Conservation (phyloP, 2,329 filamentous ascomycete species). For the Fusarium tuaranense region DNA sequence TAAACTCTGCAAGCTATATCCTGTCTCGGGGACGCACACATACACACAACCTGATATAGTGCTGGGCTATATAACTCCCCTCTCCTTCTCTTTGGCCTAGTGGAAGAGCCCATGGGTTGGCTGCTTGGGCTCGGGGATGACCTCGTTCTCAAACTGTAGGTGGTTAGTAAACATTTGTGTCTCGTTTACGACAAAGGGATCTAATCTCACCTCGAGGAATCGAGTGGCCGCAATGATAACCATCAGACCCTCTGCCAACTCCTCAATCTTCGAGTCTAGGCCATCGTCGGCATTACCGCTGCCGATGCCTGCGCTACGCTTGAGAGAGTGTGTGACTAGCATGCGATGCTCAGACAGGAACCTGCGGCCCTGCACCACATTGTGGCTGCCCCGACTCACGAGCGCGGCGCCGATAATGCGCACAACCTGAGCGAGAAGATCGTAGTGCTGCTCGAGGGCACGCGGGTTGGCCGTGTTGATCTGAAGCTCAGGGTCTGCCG, state of each 20-base stretch:
- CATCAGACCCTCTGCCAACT: conserved; percentile 87
- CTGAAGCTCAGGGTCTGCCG: conserved; percentile 91
- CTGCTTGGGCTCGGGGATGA: conserved; percentile 48
- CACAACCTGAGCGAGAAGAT: conserved; percentile 82
- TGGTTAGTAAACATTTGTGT: conserved; percentile 28
- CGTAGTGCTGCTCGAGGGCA: conserved; percentile 85
- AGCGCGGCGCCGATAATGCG: conserved; percentile 86
- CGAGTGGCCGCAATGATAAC: conserved; percentile 84
- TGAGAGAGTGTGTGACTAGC: conserved; percentile 89
- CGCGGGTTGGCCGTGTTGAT: conserved; percentile 77
- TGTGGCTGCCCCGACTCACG: conserved; percentile 84
- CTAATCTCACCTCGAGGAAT: conserved; percentile 80
- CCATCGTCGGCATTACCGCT: conserved; percentile 51
- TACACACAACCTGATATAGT: conserved; percentile 1
- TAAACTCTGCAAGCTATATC: conserved; percentile 35
- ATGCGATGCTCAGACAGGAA: conserved; percentile 88
- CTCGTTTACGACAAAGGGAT: background rate
- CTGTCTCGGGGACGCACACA: conserved; percentile 9
- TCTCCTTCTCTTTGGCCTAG: conserved; percentile 34
- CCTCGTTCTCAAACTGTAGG: conserved; percentile 57
- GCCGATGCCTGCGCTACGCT: conserved; percentile 86
- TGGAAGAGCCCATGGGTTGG: conserved; percentile 55
- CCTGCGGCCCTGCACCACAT: conserved; percentile 80
- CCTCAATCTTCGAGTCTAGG: conserved; percentile 74
- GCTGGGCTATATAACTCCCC: conserved; percentile 4